Evolutionary conservation across 1,139 yeast genomes (phyloP), one percentile per base, ranked within the genome.

Genomic region (Torulaspora globosa): DNA sequence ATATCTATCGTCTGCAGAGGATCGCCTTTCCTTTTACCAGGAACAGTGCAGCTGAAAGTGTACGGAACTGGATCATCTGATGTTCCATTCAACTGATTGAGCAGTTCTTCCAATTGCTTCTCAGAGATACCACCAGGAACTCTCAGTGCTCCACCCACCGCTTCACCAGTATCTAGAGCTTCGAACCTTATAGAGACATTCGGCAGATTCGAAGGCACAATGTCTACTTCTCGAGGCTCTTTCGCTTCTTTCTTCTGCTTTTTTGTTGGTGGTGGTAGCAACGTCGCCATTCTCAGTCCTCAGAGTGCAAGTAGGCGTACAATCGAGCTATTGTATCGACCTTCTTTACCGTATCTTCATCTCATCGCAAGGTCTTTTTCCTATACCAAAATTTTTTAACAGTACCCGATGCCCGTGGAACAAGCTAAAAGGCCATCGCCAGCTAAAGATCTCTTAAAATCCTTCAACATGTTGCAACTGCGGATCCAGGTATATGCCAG

Each of bases 151-250:
- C 94, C 89, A 11, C 97, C 96, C 19, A 84, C 75, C 5, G 80
- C 69, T 55, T 86, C 95, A 39, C 97, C 97, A n/a, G 96, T 82
- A 61, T 90, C 98, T 10, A 95, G 80, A 1, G 97, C 96, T 65
- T 88, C 94, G 65, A 92, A 89, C 64, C 82, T 84, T 46, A 92
- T 80, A 47, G 89, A 76, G 18, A 92, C 96, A 71, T 88, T 81
- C 21, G 97, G 96, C 33, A 90, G 69, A 59, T 87, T 94, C 1
- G 68, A 72, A 1, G 97, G 97, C 18, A 85, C 71, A 9, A 84
- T 66, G 46, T 80, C 83, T 12, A 86, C 84, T 43, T 83, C 92
- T 46, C 86, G 79, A 10, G 86, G 87, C 60, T 79, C 75, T 64
- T 89, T 97, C 4, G 95, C 95, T 55, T 78, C 86, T 59, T 81